Base-by-base conservation (phyloP, 345 rosid species). In the Eutrema japonicum region DNA sequence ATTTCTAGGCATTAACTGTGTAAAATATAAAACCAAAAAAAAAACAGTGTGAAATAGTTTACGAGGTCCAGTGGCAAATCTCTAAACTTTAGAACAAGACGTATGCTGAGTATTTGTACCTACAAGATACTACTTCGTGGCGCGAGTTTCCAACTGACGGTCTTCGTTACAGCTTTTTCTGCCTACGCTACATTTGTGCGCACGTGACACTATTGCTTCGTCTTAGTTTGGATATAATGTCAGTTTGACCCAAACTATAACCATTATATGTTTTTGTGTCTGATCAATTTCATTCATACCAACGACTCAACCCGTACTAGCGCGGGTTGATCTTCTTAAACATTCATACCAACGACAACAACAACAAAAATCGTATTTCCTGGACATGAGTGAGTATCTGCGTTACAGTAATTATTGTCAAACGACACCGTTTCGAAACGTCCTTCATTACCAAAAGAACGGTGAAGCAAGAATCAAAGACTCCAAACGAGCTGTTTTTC, bases 381-480 rank as follows among this genome's bases (percentile, higher is more conserved):
- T 13, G 5, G 16, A 12, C 7, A 12, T 7, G 1, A 46, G 51
- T 18, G 22, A 16, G 51, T 14, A 45, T 6, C 18, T 46, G 51
- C 55, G 53, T 27, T 73, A 63, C 45, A 53, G 26, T 56, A 65
- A 46, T 40, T 11, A 41, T 0, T 11, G 0, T 3, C 2, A 33
- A 59, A 67, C 73, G 78, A 41, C 35, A 26, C 0, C 78, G 78
- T 74, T 50, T 74, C 1, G 16, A 32, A 10, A 7, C 33, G 68
- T 33, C 68, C 47, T 30, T 67, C 32, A 12, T 22, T 61, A 66
- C 58, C 32, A 74, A 66, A 74, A 41, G 5, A 57, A 58, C 45
- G 59, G 66, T 50, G 67, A 67, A 50, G 61, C 47, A 59, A 10
- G 68, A 59, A 74, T 14, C 64, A 35, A 64, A 71, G 45, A 69